Evolutionary conservation across 768 basidiomycete species (phyloP), one percentile per base, ranked within the genome.

Genomic region (Solioccasus polychromus): DNA sequence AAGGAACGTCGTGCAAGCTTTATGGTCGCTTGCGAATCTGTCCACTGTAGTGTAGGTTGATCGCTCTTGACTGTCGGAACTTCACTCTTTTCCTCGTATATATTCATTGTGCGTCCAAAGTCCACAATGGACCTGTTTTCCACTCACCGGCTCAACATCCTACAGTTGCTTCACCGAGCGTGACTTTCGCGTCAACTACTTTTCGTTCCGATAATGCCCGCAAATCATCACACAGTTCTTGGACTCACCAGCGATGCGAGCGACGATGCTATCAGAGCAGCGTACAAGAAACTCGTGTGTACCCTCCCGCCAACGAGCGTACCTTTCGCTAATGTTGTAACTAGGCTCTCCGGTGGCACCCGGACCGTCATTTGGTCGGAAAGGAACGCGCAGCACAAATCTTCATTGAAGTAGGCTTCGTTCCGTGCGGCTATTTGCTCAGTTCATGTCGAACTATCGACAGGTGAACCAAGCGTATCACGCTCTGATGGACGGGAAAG

Each of bases 331-430:
- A 44, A 55, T 18, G 25, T 41, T 26, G 24, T 8, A 49, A 29
- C 25, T 50, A 77, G 82, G 82, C 80, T 52, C 66, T 84, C 44
- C 74, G 72, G 57, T 85, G 82, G 80, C 82, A 85, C 53, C 82
- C 82, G 51, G 82, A 84, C 64, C 80, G 80, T 48, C 79, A 81
- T 62, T 54, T 62, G 18, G 62, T 70, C 22, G 71, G 75, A 48
- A 78, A 75, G 57, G 76, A 81, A 45, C 60, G 62, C 36, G 78
- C 80, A 15, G 74, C 75, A 40, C 71, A 72, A 52, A 71, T 70
- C 55, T 85, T 85, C 63, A 70, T 78, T 38, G 74, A 85, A 69
- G 83, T 82, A 61, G 45, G 69, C 30, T 48, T 43, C 35, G 25
- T 8, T 32, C 39, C 32, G 23, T 41, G 44, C 35, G 14, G 4